A percentile compares a stretch with the other conserved stretches of the same genome.
These are phyloP conservation scores for Xylaria sp. DNA, from an alignment of 2,329 filamentous ascomycete species.

Conservation along the genomic window DNA sequence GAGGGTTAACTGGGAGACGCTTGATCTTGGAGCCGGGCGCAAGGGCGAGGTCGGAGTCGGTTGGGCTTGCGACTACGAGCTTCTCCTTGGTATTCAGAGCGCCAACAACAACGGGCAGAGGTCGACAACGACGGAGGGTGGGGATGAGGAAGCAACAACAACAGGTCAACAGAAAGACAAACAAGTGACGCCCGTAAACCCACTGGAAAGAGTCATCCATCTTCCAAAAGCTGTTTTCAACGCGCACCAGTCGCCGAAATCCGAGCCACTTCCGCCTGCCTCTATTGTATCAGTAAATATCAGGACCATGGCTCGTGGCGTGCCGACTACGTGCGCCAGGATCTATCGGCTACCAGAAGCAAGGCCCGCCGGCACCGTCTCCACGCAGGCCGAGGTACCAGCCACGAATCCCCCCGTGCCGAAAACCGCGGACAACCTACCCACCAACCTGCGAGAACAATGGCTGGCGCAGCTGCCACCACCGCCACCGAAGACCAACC, in stretches of 20 bases:
- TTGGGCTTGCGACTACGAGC: conserved; percentile 82
- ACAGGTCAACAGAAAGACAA: conserved; percentile 6
- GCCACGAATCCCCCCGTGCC: conserved; percentile 44
- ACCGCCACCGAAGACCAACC: conserved; percentile 9
- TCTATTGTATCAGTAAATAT: conserved; percentile 66
- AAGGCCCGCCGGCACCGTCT: conserved; percentile 2
- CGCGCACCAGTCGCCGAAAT: conserved; percentile 34
- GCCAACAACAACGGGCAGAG: conserved; percentile 19
- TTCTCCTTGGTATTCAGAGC: conserved; percentile 53
- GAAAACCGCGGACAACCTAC: conserved; percentile 36
- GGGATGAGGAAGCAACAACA: conserved; percentile 11
- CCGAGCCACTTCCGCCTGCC: conserved; percentile 37
- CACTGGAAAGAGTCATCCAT: conserved; percentile 39
- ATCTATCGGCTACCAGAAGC: conserved; percentile 78
- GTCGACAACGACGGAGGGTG: conserved; percentile 23
- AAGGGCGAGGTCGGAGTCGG: conserved; percentile 84
- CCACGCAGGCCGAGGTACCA: conserved; percentile 47
- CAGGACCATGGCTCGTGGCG: conserved; percentile 69
- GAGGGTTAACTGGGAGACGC: conserved; percentile 70
- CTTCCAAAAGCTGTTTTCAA: conserved; percentile 43
- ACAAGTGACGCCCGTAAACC: conserved; percentile 4
- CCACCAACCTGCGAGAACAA: conserved; percentile 59
- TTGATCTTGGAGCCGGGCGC: conserved; percentile 72
- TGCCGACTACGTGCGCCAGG: conserved; percentile 71
- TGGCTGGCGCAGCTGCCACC: conserved; percentile 65